Evolutionary conservation across 2,329 filamentous ascomycete genomes (phyloP).

Genomic region (Arachnopeziza araneosa): DNA sequence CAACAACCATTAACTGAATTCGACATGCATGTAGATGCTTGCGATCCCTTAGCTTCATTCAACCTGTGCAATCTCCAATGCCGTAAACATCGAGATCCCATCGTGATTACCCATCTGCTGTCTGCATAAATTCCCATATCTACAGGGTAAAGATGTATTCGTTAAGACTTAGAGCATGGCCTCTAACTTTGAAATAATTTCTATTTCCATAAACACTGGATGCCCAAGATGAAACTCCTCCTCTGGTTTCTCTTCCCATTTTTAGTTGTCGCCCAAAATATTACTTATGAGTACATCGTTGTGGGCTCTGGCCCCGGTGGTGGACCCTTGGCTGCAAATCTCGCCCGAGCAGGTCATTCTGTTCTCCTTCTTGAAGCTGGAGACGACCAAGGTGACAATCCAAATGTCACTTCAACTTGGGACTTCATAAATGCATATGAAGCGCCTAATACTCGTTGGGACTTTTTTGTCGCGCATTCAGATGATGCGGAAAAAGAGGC

Average conservation of each 20-base stretch:
- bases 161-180: background rate
- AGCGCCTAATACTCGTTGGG: slow-evolving; percentile 35
- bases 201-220: background rate
- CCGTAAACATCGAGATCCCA: background rate
- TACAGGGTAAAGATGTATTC: background rate
- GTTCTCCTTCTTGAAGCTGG: slow-evolving; percentile 50
- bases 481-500: slow-evolving; percentile 12
- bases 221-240: background rate
- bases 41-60: background rate
- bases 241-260: too few species aligned
- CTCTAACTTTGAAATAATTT: background rate
- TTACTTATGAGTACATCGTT: background rate
- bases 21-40: background rate
- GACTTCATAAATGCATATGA: background rate
- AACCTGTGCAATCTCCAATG: background rate
- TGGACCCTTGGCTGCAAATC: slow-evolving; percentile 43
- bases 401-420: too few species aligned
- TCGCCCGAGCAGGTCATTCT: slow-evolving; percentile 46
- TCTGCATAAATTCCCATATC: background rate
- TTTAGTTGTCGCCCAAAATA: too few species aligned
- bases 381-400: slow-evolving; percentile 39
- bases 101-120: background rate
- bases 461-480: slow-evolving; percentile 33
- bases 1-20: background rate
- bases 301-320: slow-evolving; percentile 32